These are phyloP conservation scores for Emericellopsis atlantica DNA, from an alignment of 2,329 filamentous ascomycete genomes.

Conservation along the genomic window DNA sequence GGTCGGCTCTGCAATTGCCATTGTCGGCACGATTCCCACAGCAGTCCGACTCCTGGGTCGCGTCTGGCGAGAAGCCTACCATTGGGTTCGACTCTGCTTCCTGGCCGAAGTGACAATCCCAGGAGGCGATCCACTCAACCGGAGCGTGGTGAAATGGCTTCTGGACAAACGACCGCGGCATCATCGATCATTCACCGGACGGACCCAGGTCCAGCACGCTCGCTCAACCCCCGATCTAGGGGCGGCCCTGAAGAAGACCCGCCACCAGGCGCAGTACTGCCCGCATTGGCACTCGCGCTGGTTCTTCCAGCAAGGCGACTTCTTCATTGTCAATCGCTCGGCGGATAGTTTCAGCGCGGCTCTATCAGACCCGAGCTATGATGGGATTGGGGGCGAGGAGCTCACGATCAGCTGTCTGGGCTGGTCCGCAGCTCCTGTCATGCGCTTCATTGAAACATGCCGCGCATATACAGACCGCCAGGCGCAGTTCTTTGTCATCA, in stretches of 20 bases:
- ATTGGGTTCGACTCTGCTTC: slow-evolving; percentile 27
- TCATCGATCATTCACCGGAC: slow-evolving; percentile 28
- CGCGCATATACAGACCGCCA: slow-evolving; percentile 34
- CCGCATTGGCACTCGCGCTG: slow-evolving; percentile 30
- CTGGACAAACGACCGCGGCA: slow-evolving; percentile 22
- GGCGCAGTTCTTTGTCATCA: slow-evolving; percentile 35
- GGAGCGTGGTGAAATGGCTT: slow-evolving; percentile 31
- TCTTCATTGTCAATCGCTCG: slow-evolving; percentile 31
- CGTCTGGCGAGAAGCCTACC: slow-evolving; percentile 22
- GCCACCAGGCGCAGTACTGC: slow-evolving; percentile 26
- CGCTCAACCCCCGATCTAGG: slow-evolving; percentile 20
- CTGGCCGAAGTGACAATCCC: slow-evolving; percentile 29
- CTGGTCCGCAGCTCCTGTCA: slow-evolving; percentile 35
- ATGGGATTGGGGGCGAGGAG: slow-evolving; percentile 31
- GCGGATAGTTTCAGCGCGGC: slow-evolving; percentile 21
- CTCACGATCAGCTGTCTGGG: slow-evolving; percentile 36
- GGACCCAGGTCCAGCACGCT: slow-evolving; percentile 19
- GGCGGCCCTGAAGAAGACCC: slow-evolving; percentile 26
- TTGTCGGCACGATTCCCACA: slow-evolving; percentile 26
- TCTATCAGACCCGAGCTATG: slow-evolving; percentile 27
- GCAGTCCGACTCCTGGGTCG: slow-evolving; percentile 22
- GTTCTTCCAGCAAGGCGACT: slow-evolving; percentile 34
- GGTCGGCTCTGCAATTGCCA: slow-evolving; percentile 29
- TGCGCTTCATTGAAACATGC: slow-evolving; percentile 28
- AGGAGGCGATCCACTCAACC: slow-evolving; percentile 28